Evolutionary conservation across 2,329 filamentous ascomycete genomes (phyloP).

Genomic region (Curvularia hawaiiensis): DNA sequence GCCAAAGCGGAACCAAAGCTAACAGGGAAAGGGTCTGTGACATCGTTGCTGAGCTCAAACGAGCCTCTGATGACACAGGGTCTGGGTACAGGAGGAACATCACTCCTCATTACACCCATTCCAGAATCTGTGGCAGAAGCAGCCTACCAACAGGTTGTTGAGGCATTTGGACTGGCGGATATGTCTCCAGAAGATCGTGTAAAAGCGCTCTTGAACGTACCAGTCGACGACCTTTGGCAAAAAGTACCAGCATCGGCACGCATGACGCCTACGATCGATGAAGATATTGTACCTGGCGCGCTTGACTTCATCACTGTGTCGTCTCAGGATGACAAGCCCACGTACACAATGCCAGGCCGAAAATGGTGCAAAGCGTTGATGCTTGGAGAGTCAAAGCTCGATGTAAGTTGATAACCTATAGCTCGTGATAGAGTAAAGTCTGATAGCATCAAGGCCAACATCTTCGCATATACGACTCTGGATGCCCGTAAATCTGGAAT

Average conservation of each 20-base stretch:
- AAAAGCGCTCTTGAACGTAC: conserved; percentile 48
- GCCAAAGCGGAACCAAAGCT: neutral
- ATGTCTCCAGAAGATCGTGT: conserved; percentile 49
- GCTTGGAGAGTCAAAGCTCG: conserved; percentile 56
- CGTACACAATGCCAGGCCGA: conserved; percentile 46
- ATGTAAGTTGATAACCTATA: conserved; percentile 39
- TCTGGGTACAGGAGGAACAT: conserved; percentile 48
- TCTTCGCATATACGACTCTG: conserved; percentile 32
- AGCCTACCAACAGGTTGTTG: conserved; percentile 49
- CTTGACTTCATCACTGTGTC: conserved; percentile 34
- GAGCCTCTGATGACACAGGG: conserved; percentile 47
- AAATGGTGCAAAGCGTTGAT: conserved; percentile 55
- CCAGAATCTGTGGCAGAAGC: conserved; percentile 48
- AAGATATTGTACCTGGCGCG: conserved; percentile 47
- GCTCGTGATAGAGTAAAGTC: neutral
- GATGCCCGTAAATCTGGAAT: conserved; percentile 36
- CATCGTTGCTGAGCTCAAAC: conserved; percentile 35
- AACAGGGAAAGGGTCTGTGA: conserved; percentile 29
- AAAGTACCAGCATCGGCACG: conserved; percentile 46
- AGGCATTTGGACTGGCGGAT: conserved; percentile 48
- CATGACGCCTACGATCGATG: conserved; percentile 50
- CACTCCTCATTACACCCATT: conserved; percentile 50
- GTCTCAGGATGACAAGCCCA: conserved; percentile 29
- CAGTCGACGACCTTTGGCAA: conserved; percentile 50
- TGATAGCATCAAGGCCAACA: conserved; percentile 26